These are phyloP conservation scores for Linnemannia hyalina DNA, from an alignment of 192 early-diverging fungal genomes.

Conservation along the genomic window DNA sequence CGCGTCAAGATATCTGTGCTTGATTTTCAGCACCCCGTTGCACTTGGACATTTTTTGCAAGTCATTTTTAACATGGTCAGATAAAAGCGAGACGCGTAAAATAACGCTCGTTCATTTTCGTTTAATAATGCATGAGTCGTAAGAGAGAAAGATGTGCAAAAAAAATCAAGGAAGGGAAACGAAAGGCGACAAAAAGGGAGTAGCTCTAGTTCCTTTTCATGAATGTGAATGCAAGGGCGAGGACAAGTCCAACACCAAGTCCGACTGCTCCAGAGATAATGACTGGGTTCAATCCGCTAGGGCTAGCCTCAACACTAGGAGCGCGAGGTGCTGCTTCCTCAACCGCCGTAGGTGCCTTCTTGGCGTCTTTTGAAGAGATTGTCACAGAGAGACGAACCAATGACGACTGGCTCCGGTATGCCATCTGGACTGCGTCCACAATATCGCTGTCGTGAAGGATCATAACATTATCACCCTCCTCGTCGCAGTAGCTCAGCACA, in stretches of 20 bases:
- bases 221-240: slow-evolving; percentile 37
- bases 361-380: slow-evolving; percentile 20
- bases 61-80: neutral
- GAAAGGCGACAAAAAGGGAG: neutral
- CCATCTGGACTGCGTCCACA: slow-evolving; percentile 83
- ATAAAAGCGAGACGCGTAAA: neutral
- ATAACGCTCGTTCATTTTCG: neutral
- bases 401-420: slow-evolving; percentile 55
- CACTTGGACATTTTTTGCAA: too few species aligned
- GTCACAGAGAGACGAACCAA: slow-evolving; percentile 49
- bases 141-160: neutral
- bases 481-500: slow-evolving; percentile 79
- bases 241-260: slow-evolving; percentile 36
- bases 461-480: slow-evolving; percentile 87
- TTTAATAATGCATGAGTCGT: neutral
- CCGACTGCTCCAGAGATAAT: slow-evolving; percentile 43
- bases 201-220: slow-evolving; percentile 42
- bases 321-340: neutral
- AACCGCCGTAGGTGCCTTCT: neutral
- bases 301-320: neutral
- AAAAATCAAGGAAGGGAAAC: neutral
- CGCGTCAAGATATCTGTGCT: too few species aligned
- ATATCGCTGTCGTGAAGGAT: slow-evolving; percentile 83
- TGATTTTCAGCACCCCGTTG: too few species aligned
- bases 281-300: slow-evolving; percentile 28